Evolutionary conservation across 208 protist species (phyloP), one percentile per base, ranked within the genome.

Genomic region (Porcisia deanei): DNA sequence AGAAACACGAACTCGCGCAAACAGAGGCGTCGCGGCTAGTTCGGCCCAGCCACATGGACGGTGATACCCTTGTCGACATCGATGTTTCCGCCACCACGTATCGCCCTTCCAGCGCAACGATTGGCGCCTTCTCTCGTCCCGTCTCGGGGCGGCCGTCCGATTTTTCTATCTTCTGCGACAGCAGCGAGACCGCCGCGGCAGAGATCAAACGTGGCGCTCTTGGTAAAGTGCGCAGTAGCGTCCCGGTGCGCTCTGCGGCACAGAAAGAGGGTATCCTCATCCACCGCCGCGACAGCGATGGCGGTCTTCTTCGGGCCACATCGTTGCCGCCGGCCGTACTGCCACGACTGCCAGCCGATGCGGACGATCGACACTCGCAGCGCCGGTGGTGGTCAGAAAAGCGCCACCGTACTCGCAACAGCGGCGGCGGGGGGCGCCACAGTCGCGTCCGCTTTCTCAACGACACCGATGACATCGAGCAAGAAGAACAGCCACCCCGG

Each of bases 131-230:
- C 39, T 86, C 81, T 20, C 72, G 79, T 18, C 77, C 81, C 18
- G 78, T 66, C 37, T 87, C 88, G 39, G 85, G 76, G 53, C 75
- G 87, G 14, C 84, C 79, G 54, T 94, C 91, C 7, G 91, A 88
- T 43, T 96, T 94, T 80, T 88, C 87, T 47, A 94, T 94, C 69
- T 91, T 91, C 72, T 84, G 89, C 41, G 91, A 96, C 59, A 92
- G 88, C 60, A 74, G 54, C 49, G 66, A 61, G 57, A 45, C 54
- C 45, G 60, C 65, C 25, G 71, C 45, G 49, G 75, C 22, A 25
- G 64, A 16, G 20, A 55, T 59, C 25, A 34, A 34, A 10, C 34
- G 65, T 8, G 73, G 65, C 9, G 58, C n/a, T n/a, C 30, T 59
- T 3, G 14, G 39, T 14, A 78, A 77, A 34, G 64, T 59, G 0